Conservation (phyloP, 169 alveolate species). For the Amoebophrya sp. region DNA sequence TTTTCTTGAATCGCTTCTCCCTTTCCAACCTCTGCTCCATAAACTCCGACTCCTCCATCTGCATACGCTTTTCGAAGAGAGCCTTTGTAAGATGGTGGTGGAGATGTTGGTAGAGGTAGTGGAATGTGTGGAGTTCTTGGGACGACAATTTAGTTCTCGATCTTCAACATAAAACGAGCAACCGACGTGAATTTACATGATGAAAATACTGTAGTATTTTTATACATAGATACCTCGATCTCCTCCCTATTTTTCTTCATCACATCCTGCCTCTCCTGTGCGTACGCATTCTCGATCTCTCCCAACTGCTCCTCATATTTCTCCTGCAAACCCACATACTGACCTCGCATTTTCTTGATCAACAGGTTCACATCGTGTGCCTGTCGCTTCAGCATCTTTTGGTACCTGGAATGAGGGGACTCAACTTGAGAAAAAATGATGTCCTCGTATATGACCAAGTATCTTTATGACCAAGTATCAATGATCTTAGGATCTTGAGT, state of each 20-base stretch:
- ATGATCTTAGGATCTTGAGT: too few species aligned
- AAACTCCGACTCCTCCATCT: background rate
- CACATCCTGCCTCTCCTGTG: background rate
- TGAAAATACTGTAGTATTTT: too few species aligned
- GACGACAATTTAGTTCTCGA: too few species aligned
- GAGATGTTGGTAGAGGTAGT: background rate
- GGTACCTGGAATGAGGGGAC: background rate
- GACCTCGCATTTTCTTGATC: background rate
- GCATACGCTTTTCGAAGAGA: background rate
- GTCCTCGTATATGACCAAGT: background rate
- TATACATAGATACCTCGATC: background rate
- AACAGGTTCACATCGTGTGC: slow-evolving; percentile 3
- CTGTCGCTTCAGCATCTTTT: slow-evolving; percentile 21
- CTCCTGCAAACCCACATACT: background rate
- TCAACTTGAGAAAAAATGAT: background rate
- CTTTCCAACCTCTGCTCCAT: background rate
- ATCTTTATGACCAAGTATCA: too few species aligned
- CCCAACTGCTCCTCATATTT: background rate
- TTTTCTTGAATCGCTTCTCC: background rate
- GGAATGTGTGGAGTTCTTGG: background rate
- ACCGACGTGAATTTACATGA: too few species aligned
- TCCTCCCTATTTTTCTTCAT: slow-evolving; percentile 10
- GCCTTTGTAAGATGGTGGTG: background rate
- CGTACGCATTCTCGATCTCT: background rate
- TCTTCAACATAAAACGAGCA: background rate